Evolutionary conservation across 2,329 filamentous ascomycete genomes (phyloP).

Genomic region (Aspergillus melleus): DNA sequence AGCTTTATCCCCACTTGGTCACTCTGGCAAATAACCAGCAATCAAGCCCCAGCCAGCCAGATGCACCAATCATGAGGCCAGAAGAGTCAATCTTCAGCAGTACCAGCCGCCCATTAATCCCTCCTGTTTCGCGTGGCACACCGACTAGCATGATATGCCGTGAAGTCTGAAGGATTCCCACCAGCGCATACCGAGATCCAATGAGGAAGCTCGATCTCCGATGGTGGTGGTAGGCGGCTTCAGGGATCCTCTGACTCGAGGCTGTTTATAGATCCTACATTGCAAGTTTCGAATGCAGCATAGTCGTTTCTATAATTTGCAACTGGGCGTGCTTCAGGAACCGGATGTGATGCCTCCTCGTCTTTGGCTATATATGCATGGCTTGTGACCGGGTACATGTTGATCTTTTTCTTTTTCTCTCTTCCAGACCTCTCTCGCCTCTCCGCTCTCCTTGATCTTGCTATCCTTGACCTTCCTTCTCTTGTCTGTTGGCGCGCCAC

Average conservation of each 20-base stretch:
- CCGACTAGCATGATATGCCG: background rate
- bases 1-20: background rate
- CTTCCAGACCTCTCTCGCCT: background rate
- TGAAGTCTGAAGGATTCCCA: constrained; percentile 14
- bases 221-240: constrained; percentile 25
- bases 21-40: background rate
- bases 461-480: background rate
- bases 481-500: background rate
- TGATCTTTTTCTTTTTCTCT: background rate
- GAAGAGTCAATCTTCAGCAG: constrained; percentile 8
- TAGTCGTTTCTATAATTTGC: constrained; percentile 26
- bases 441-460: background rate
- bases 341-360: background rate
- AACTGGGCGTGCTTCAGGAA: background rate
- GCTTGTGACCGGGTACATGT: background rate
- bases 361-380: constrained; percentile 7
- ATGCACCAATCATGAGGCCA: constrained; percentile 11
- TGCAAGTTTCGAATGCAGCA: constrained; percentile 23
- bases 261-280: constrained; percentile 28
- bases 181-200: constrained; percentile 26
- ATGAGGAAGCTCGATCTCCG: constrained; percentile 17
- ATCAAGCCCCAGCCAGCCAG: constrained; percentile 2
- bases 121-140: constrained; percentile 30
- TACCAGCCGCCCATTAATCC: constrained; percentile 20
- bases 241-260: constrained; percentile 23